Percentiles rank a stretch among this genome's conserved stretches.
These are phyloP conservation scores for Leccinellum rugosiceps DNA, from an alignment of 768 basidiomycete genomes.

Conservation along the genomic window DNA sequence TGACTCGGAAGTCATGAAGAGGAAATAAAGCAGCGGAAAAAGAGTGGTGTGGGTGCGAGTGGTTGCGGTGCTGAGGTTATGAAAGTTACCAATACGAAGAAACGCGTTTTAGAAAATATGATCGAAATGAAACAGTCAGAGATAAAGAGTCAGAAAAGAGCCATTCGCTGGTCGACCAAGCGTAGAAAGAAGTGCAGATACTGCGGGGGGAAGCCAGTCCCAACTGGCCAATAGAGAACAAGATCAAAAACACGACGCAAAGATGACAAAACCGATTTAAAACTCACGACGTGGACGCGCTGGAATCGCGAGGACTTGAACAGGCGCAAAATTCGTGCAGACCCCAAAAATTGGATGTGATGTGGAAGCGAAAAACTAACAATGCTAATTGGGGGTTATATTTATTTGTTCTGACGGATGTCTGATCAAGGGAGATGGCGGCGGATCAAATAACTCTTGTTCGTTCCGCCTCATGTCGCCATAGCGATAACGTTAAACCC, in stretches of 20 bases:
- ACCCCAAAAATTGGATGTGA: not conserved
- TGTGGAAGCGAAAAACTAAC: not conserved
- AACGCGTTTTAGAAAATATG: constrained; percentile 11
- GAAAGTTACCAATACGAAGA: constrained; percentile 1
- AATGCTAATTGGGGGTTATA: not conserved
- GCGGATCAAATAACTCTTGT: not conserved
- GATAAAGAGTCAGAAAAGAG: constrained; percentile 11
- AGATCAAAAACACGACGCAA: not conserved
- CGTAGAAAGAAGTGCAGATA: constrained; percentile 4
- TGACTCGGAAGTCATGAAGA: constrained; percentile 20
- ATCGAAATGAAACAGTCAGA: constrained; percentile 8
- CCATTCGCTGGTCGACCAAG: constrained; percentile 22
- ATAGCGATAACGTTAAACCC: not conserved
- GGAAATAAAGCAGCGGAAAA: constrained; percentile 10
- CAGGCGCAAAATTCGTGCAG: constrained; percentile 4
- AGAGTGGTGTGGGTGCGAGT: constrained; percentile 10
- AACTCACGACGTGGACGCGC: constrained; percentile 10
- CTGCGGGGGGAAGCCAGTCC: constrained; percentile 18
- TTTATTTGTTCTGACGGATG: not conserved
- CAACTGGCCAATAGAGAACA: not conserved
- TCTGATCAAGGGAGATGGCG: no score
- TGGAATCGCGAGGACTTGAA: constrained; percentile 3
- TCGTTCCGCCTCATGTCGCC: not conserved
- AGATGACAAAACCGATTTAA: not conserved
- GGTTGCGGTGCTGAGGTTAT: not conserved